Base-by-base conservation (phyloP, 257 asterid species). In the Lantana camara region DNA sequence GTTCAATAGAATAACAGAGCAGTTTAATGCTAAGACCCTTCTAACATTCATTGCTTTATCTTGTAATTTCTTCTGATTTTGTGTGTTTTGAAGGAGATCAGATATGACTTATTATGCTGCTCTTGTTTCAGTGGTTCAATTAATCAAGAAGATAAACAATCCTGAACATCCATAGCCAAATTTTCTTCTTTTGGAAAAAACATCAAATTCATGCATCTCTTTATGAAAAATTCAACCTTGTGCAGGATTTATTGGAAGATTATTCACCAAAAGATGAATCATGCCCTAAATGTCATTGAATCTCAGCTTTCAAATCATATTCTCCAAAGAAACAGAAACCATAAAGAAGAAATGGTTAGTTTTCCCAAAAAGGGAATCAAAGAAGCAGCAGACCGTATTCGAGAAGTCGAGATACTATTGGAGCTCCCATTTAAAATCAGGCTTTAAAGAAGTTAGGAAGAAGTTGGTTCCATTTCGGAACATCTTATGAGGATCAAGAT, bases 31-130 rank as follows among this genome's bases (percentile, higher is more conserved):
- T n/a, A n/a, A n/a, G n/a, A n/a, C n/a, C n/a, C n/a, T n/a, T n/a
- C n/a, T n/a, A n/a, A n/a, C n/a, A n/a, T n/a, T n/a, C n/a, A n/a
- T n/a, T n/a, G n/a, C n/a, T n/a, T n/a, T n/a, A n/a, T n/a, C n/a
- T n/a, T n/a, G n/a, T n/a, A n/a, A n/a, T n/a, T n/a, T n/a, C n/a
- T n/a, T n/a, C n/a, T n/a, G n/a, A n/a, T n/a, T n/a, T n/a, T n/a
- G n/a, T n/a, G n/a, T n/a, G n/a, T n/a, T n/a, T n/a, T n/a, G n/a
- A n/a, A n/a, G n/a, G n/a, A n/a, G n/a, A n/a, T 27, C 49, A 44
- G 3, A 2, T 14, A 44, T 44, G 49, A 21, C 49, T 44, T 44
- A 44, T 37, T 57, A 61, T 45, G 67, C 67, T 45, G 67, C 67
- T 24, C 30, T 61, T 45, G 30, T 29, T 46, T 61, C 67, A 1